A percentile compares a stretch with the other conserved stretches of the same genome.
Evolutionary conservation across 257 asterid genomes (phyloP).

Genomic region (Solanum megistacrolobum): DNA sequence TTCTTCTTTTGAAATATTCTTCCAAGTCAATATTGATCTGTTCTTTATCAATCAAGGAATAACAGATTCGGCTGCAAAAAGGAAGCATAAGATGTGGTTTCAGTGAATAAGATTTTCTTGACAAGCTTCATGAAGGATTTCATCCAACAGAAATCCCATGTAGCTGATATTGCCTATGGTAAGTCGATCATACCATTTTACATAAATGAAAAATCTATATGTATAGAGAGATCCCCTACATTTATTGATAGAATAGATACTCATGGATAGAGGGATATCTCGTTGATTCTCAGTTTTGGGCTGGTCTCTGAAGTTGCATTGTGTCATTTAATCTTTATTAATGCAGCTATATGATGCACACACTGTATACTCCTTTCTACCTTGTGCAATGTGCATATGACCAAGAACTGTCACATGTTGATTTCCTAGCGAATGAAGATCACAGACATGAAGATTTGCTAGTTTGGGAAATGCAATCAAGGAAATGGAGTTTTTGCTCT

Average conservation of each 20-base stretch:
- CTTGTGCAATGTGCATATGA: background rate
- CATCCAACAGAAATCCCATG: background rate
- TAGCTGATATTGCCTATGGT: background rate
- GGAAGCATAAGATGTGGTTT: background rate
- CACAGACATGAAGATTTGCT: background rate
- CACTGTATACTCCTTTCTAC: background rate
- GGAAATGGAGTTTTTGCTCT: background rate
- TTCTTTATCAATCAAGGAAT: background rate
- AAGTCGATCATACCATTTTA: background rate
- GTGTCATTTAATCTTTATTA: background rate
- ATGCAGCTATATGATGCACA: background rate
- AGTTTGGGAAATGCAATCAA: background rate
- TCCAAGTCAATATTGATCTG: background rate
- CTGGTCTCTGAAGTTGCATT: background rate
- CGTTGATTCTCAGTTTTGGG: background rate
- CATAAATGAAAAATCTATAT: background rate
- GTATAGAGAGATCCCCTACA: background rate
- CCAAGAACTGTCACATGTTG: background rate
- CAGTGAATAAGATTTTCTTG: background rate
- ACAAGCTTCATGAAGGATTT: background rate
- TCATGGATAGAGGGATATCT: background rate
- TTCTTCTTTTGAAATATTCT: background rate
- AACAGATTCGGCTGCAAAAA: background rate
- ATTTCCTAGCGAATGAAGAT: background rate
- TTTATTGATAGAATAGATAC: background rate